A percentile compares a stretch with the other conserved stretches of the same genome.
Evolutionary conservation across 176 grass and related monocot species (phyloP).

Genomic region (Miscanthus lutarioriparius): DNA sequence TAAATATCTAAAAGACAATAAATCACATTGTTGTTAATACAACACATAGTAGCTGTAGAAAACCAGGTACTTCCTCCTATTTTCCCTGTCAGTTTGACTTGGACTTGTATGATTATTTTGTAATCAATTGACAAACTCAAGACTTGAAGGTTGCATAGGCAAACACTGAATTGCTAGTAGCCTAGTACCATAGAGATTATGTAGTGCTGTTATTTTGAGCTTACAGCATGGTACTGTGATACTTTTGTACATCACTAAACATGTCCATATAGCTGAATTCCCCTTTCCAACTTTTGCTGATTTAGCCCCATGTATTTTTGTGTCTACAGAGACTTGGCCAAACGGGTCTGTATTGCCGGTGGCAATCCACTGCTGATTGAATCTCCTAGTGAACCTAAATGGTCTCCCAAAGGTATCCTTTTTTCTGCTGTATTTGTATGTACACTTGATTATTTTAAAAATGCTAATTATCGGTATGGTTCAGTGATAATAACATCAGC

Average conservation of each 20-base stretch:
- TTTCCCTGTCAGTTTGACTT: background rate
- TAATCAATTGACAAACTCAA: background rate
- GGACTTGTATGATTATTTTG: background rate
- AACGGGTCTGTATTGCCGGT: conserved; percentile 76
- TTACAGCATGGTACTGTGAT: background rate
- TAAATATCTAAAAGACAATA: background rate
- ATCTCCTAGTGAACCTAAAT: conserved; percentile 91
- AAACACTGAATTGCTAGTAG: background rate
- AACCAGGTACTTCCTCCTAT: background rate
- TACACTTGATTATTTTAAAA: background rate
- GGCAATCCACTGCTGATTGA: conserved; percentile 66
- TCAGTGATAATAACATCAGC: background rate
- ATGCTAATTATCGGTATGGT: background rate
- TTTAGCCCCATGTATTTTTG: conserved; percentile 1
- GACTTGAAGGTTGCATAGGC: background rate
- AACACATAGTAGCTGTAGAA: conserved; percentile 9
- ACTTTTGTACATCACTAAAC: background rate
- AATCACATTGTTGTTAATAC: background rate
- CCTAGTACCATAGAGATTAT: background rate
- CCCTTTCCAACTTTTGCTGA: background rate
- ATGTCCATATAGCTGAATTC: background rate
- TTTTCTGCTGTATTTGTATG: background rate
- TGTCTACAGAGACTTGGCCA: conserved; percentile 67
- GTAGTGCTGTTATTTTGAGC: background rate
- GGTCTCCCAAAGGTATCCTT: conserved; percentile 77